These are phyloP conservation scores for Dactylis glomerata DNA, from an alignment of 176 grass and related monocot species.

Conservation along the genomic window DNA sequence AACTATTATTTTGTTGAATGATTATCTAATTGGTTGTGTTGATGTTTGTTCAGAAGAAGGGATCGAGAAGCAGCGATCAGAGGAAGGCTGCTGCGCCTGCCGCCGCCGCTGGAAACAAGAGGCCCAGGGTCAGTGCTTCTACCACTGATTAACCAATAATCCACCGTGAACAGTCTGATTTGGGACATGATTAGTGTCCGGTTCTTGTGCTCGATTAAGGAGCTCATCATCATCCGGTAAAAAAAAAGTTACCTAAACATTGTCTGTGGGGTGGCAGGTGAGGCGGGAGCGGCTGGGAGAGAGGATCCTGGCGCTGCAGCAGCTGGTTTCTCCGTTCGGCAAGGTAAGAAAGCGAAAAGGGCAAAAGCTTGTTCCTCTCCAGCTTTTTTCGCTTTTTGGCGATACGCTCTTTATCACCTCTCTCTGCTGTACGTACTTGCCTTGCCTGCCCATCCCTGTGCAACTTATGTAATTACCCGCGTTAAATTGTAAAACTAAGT, in stretches of 20 bases:
- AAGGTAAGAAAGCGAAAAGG: conserved; percentile 43
- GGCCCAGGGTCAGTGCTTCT: conserved; percentile 39
- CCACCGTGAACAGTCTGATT: neutral
- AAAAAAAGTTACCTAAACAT: neutral
- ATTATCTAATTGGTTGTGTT: neutral
- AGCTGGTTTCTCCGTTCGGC: conserved; percentile 77
- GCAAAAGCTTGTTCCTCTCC: neutral
- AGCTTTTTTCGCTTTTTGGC: conserved; percentile 31
- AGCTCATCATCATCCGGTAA: neutral
- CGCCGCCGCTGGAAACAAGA: conserved; percentile 24
- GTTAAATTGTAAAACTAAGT: neutral
- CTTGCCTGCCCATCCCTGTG: conserved; percentile 1
- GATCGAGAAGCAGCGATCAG: conserved; percentile 24
- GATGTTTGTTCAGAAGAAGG: conserved; percentile 43
- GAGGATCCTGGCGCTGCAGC: conserved; percentile 79
- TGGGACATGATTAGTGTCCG: neutral
- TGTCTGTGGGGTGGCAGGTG: conserved; percentile 22
- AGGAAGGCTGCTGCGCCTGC: conserved; percentile 9
- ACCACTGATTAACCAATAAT: neutral
- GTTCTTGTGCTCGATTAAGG: neutral
- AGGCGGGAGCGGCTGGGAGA: conserved; percentile 68
- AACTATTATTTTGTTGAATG: neutral
- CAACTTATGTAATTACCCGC: neutral
- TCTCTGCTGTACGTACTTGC: conserved; percentile 11
- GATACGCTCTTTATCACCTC: conserved; percentile 23